Evolutionary conservation across 352 stramenopile genomes (phyloP), one percentile per base, ranked within the genome.

Genomic region (Phytophthora aleatoria): DNA sequence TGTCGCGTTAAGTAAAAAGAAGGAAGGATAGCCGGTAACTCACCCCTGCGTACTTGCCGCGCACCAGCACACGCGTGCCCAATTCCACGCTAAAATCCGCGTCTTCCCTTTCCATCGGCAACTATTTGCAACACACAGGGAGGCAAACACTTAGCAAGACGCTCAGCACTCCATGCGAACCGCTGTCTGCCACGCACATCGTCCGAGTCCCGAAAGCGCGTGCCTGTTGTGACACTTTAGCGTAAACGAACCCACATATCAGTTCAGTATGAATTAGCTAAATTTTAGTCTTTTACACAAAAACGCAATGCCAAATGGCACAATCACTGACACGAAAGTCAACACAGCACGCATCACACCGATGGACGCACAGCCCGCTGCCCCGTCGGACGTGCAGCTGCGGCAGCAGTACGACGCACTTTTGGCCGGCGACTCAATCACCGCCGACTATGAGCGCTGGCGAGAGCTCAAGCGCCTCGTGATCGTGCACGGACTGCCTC

Each of bases 401-500:
- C 63, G 63, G 3, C 43, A 61, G 30, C 58, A 73, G 28, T 76
- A 71, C 50, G 56, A 69, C 11, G 69, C 56, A 20, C 44, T 76
- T 11, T 27, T 76, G 27, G 54, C 52, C 12, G 69, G 35, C n/a
- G 59, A 57, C 36, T 27, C 54, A 28, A 89, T 91, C n/a, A 77
- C 85, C 5, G 73, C 77, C 4, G 74, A 84, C 38, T 95, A 92
- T 60, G 81, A 85, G 35, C 84, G 86, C 31, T 92, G 87, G 75
- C 81, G 85, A 9, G 87, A 96, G 64, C 78, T 96, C 41, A 91
- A 89, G 65, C 83, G 84, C 11, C 84, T 96, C 56, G 83, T 89
- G 20, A 89, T 96, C 50, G 84, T 92, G 13, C 81, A 89, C 50
- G 87, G 87, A 0, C 61, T 96, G 30, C 87, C 87, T 10, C 69